A percentile compares a stretch with the other conserved stretches of the same genome.
Evolutionary conservation across 2,329 filamentous ascomycete genomes (phyloP).

Genomic region (Monilinia aucupariae): DNA sequence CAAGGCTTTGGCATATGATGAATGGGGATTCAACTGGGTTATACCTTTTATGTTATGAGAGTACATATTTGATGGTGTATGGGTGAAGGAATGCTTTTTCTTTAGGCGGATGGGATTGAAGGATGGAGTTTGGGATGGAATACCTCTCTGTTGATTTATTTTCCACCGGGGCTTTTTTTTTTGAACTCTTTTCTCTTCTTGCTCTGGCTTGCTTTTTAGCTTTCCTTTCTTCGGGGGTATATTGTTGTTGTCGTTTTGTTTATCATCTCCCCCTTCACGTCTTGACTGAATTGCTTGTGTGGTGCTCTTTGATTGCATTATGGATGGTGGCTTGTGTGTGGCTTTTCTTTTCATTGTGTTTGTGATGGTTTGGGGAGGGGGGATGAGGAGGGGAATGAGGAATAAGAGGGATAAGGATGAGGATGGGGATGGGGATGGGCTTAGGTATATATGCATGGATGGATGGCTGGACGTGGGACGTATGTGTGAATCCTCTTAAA

Average conservation of each 20-base stretch:
- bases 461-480: background rate
- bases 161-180: background rate
- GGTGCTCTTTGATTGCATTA: slow-evolving; percentile 5
- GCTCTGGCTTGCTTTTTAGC: background rate
- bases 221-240: background rate
- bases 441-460: background rate
- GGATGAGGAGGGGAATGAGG: background rate
- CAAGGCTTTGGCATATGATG: slow-evolving; percentile 14
- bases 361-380: background rate
- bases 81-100: background rate
- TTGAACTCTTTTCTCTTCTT: no score
- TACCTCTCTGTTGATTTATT: background rate
- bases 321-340: background rate
- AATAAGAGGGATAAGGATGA: background rate
- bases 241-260: background rate
- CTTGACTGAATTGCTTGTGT: background rate
- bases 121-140: slow-evolving; percentile 6
- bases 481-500: no score
- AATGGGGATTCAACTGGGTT: background rate
- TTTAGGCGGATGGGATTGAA: background rate
- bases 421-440: background rate
- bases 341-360: background rate
- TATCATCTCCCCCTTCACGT: background rate
- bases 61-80: background rate
- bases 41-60: background rate